These are phyloP conservation scores for Graphilbum sp. DNA, from an alignment of 2,329 filamentous ascomycete genomes.

Conservation along the genomic window DNA sequence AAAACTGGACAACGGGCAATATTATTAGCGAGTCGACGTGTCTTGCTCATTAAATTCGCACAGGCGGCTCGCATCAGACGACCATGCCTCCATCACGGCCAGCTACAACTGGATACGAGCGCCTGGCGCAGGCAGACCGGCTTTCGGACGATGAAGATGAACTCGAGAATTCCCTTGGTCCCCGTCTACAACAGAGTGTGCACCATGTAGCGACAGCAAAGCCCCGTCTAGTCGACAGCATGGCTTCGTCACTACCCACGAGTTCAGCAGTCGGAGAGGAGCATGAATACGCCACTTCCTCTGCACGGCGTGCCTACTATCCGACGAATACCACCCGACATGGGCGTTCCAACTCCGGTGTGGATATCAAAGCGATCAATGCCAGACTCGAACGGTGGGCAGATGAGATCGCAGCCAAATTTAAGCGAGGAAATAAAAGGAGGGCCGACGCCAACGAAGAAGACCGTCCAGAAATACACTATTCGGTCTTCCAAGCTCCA, in stretches of 20 bases:
- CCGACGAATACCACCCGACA: slow-evolving; percentile 3
- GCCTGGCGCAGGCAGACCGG: slow-evolving; percentile 66
- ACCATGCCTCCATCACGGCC: slow-evolving; percentile 53
- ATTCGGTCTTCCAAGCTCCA: slow-evolving; percentile 89
- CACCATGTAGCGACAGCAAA: slow-evolving; percentile 12
- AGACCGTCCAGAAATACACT: slow-evolving; percentile 84
- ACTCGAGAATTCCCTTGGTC: slow-evolving; percentile 46
- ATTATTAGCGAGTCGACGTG: no score
- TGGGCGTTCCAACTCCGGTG: slow-evolving; percentile 59
- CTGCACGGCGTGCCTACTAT: slow-evolving; percentile 12
- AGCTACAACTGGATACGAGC: slow-evolving; percentile 68
- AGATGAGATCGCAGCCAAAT: slow-evolving; percentile 92
- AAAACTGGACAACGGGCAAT: no score
- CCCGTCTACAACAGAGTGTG: slow-evolving; percentile 20
- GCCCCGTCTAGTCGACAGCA: slow-evolving; percentile 42
- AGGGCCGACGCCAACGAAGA: slow-evolving; percentile 39
- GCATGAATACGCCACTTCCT: not conserved
- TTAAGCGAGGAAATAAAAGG: slow-evolving; percentile 73
- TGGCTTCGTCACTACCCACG: slow-evolving; percentile 21
- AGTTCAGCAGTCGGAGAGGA: not conserved
- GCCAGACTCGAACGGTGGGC: slow-evolving; percentile 90
- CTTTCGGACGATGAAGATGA: slow-evolving; percentile 54
- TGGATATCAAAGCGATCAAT: slow-evolving; percentile 97
- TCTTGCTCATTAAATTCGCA: no score
- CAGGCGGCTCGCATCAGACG: no score